These are phyloP conservation scores for Penicillium samsonianum DNA, from an alignment of 495 filamentous ascomycete species.

Conservation along the genomic window DNA sequence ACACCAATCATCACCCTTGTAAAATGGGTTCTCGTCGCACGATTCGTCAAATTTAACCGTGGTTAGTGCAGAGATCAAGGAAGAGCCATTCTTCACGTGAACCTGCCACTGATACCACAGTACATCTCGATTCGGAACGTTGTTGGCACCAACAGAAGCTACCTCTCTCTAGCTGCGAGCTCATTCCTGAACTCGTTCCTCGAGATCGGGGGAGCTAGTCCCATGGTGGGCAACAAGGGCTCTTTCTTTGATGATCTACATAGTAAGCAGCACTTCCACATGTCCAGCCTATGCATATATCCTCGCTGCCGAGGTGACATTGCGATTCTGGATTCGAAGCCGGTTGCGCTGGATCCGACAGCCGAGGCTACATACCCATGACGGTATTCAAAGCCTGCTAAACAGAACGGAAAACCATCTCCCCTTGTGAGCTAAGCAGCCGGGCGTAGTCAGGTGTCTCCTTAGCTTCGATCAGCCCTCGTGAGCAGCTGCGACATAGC, in stretches of 20 bases:
- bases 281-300: not conserved
- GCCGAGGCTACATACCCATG: not conserved
- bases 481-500: not conserved
- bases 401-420: not conserved
- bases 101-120: slow-evolving; percentile 12
- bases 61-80: not conserved
- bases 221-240: not conserved
- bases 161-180: too few relatives aligned
- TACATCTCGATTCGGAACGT: not conserved
- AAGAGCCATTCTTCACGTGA: slow-evolving; percentile 6
- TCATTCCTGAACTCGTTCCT: too few relatives aligned
- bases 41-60: not conserved
- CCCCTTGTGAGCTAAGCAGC: not conserved
- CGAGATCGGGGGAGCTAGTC: not conserved
- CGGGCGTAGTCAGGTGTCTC: not conserved
- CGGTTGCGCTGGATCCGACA: not conserved
- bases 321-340: not conserved
- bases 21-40: slow-evolving; percentile 5
- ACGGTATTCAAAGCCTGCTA: not conserved
- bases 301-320: not conserved
- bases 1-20: slow-evolving; percentile 8
- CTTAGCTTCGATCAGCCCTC: not conserved
- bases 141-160: not conserved
- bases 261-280: not conserved
- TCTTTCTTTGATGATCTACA: not conserved